Conservation (phyloP, 495 filamentous ascomycete species). For the Trichocladium antarcticum region DNA sequence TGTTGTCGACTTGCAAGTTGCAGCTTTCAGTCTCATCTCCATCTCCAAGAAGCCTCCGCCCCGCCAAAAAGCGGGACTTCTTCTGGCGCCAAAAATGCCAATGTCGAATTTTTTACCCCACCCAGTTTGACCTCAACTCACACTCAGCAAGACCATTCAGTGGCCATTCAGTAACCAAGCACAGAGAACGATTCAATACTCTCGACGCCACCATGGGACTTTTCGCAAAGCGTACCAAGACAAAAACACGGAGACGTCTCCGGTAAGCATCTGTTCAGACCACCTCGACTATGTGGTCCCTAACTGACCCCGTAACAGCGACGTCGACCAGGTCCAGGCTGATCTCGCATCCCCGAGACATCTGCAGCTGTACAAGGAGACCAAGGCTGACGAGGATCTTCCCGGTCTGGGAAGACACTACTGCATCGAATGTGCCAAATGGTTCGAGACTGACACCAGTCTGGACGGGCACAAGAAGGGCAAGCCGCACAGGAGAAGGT, state of each 20-base stretch:
- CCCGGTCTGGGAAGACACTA: conserved; percentile 75
- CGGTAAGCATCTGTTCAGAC: conserved; percentile 22
- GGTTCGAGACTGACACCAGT: conserved; percentile 80
- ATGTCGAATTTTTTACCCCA: too few relatives aligned
- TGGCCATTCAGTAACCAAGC: not conserved
- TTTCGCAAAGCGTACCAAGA: conserved; percentile 42
- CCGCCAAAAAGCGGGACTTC: too few relatives aligned
- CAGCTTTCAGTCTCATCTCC: too few relatives aligned
- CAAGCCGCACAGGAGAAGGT: conserved; percentile 90
- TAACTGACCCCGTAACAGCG: conserved; percentile 39
- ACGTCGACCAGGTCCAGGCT: conserved; percentile 77
- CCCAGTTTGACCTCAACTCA: too few relatives aligned
- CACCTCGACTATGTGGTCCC: not conserved
- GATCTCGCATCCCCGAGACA: conserved; percentile 69
- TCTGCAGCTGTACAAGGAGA: conserved; percentile 61
- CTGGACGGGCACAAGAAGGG: conserved; percentile 66
- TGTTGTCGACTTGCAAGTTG: too few relatives aligned
- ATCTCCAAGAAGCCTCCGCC: too few relatives aligned
- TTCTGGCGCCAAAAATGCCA: too few relatives aligned
- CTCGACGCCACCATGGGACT: conserved; percentile 33
- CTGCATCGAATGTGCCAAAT: conserved; percentile 91
- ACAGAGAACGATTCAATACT: not conserved
- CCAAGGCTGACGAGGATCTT: conserved; percentile 74
- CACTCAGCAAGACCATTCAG: too few relatives aligned
- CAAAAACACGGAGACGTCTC: conserved; percentile 50